Evolutionary conservation across 176 grass and related monocot genomes (phyloP).

Genomic region (Typha latifolia): DNA sequence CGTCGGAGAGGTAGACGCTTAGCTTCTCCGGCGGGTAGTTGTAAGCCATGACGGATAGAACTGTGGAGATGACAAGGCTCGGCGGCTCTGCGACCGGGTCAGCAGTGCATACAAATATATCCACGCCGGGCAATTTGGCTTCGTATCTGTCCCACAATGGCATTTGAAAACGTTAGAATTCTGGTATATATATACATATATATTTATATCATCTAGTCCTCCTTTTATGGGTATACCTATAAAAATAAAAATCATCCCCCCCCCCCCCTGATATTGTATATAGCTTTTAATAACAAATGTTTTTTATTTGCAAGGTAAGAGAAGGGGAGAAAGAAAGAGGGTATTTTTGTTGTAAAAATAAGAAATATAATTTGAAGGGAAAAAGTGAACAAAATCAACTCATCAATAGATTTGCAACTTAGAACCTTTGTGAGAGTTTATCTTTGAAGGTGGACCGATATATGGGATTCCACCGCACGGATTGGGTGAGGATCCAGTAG

Average conservation of each 20-base stretch:
- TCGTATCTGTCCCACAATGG: slow-evolving; percentile 21
- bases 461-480: slow-evolving; percentile 48
- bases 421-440: slow-evolving; percentile 51
- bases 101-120: slow-evolving; percentile 69
- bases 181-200: not conserved
- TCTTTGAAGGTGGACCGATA: slow-evolving; percentile 40
- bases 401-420: too few relatives aligned
- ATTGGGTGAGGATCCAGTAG: slow-evolving; percentile 70
- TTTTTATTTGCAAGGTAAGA: too few relatives aligned
- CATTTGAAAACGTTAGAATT: too few relatives aligned
- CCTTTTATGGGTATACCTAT: too few relatives aligned
- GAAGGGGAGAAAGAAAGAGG: too few relatives aligned
- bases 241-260: too few relatives aligned
- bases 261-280: too few relatives aligned
- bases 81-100: slow-evolving; percentile 52
- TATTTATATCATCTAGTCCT: too few relatives aligned
- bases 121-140: slow-evolving; percentile 39
- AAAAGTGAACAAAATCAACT: too few relatives aligned
- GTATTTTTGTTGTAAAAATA: too few relatives aligned
- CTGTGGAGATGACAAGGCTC: slow-evolving; percentile 46
- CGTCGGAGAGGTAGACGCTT: slow-evolving; percentile 67
- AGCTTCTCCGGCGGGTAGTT: slow-evolving; percentile 52
- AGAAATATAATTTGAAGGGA: too few relatives aligned
- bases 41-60: slow-evolving; percentile 67
- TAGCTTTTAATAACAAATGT: too few relatives aligned